These are phyloP conservation scores for Cercospora brassicicola DNA, from an alignment of 2,329 filamentous ascomycete species.

Conservation along the genomic window DNA sequence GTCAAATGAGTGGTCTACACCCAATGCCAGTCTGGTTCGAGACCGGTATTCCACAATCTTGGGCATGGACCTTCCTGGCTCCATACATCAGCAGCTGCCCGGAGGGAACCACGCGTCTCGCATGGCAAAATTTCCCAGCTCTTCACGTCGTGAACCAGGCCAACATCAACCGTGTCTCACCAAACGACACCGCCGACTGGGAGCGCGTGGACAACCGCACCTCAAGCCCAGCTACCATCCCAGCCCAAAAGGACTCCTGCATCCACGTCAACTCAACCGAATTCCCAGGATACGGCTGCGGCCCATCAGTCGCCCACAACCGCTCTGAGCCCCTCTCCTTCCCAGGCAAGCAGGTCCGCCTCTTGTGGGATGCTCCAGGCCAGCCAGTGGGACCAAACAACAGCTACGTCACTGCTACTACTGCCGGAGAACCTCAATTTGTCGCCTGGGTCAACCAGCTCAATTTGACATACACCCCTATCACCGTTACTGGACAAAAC, in stretches of 20 bases:
- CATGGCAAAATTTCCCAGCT: constrained; percentile 82
- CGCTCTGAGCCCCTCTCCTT: constrained; percentile 70
- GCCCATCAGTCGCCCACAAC: constrained; percentile 67
- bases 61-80: constrained; percentile 78
- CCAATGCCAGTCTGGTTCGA: constrained; percentile 84
- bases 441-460: constrained; percentile 78
- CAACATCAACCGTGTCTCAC: constrained; percentile 68
- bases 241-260: constrained; percentile 54
- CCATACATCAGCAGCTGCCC: constrained; percentile 80
- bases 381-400: constrained; percentile 74
- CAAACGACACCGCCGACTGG: constrained; percentile 60
- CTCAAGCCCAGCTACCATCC: constrained; percentile 56
- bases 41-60: constrained; percentile 75
- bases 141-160: constrained; percentile 73
- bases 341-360: constrained; percentile 68
- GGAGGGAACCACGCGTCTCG: constrained; percentile 67
- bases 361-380: constrained; percentile 72
- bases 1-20: constrained; percentile 76
- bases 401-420: constrained; percentile 68
- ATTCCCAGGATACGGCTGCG: constrained; percentile 55
- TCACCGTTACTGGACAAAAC: constrained; percentile 64
- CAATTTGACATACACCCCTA: constrained; percentile 53
- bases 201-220: constrained; percentile 64
- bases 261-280: constrained; percentile 54
- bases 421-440: constrained; percentile 61